Conservation (phyloP, 768 basidiomycete genomes). For the Podaxis carcinomalis region DNA sequence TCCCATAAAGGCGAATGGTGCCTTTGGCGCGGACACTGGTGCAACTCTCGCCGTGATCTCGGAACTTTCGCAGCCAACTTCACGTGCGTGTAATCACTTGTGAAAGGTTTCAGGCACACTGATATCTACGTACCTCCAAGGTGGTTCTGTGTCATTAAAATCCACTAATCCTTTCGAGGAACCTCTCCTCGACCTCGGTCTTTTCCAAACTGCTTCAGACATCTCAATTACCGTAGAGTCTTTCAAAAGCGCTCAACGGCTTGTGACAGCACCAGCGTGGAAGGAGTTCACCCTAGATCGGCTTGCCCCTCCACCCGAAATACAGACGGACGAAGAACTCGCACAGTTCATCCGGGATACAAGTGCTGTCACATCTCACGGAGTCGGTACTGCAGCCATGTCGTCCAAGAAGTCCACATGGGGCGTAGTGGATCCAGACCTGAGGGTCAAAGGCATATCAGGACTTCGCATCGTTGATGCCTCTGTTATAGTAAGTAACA, state of each 20-base stretch:
- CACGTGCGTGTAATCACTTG: not conserved
- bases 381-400: slow-evolving; percentile 20
- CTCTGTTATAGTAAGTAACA: slow-evolving; percentile 20
- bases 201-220: slow-evolving; percentile 12
- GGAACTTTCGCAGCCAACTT: slow-evolving; percentile 1
- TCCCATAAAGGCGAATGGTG: not conserved
- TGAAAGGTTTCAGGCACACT: not conserved
- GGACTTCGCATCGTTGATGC: slow-evolving; percentile 25
- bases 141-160: slow-evolving; percentile 11
- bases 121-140: not conserved
- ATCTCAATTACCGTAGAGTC: slow-evolving; percentile 10
- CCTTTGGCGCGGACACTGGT: not conserved
- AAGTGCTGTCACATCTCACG: slow-evolving; percentile 15
- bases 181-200: slow-evolving; percentile 12
- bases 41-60: not conserved
- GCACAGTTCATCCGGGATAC: slow-evolving; percentile 12
- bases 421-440: slow-evolving; percentile 25
- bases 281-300: slow-evolving; percentile 6
- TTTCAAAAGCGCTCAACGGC: slow-evolving; percentile 9
- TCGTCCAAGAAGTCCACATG: slow-evolving; percentile 14
- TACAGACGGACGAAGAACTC: slow-evolving; percentile 11
- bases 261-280: slow-evolving; percentile 14
- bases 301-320: slow-evolving; percentile 10
- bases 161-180: slow-evolving; percentile 13
- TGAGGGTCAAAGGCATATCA: slow-evolving; percentile 22